Conservation (phyloP, 129 eudicot species). For the Centrapalus pauciflorus region DNA sequence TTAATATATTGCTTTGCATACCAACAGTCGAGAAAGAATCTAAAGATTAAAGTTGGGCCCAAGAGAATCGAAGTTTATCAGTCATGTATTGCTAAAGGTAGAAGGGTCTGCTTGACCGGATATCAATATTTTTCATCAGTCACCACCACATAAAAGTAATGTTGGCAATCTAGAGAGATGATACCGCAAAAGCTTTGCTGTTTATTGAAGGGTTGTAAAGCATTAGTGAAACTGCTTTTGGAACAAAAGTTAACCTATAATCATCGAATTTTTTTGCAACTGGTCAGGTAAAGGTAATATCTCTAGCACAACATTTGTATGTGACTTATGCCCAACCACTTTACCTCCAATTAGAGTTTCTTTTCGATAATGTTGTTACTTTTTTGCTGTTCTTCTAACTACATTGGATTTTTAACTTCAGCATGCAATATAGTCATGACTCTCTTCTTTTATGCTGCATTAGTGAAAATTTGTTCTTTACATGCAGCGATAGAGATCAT, state of each 20-base stretch:
- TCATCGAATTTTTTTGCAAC: slow-evolving; percentile 27
- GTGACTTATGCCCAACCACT: slow-evolving; percentile 16
- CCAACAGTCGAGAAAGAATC: slow-evolving; percentile 57
- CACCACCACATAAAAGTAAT: slow-evolving; percentile 32
- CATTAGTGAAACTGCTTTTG: slow-evolving; percentile 22
- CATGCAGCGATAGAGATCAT: slow-evolving; percentile 30
- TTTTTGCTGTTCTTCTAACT: not conserved
- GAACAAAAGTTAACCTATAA: slow-evolving; percentile 40
- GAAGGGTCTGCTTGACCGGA: slow-evolving; percentile 28
- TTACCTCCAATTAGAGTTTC: not conserved
- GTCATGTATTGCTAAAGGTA: slow-evolving; percentile 36
- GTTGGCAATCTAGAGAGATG: slow-evolving; percentile 38
- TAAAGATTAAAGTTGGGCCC: slow-evolving; percentile 47
- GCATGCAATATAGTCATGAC: not conserved
- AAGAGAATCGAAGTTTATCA: slow-evolving; percentile 38
- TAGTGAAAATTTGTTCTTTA: not conserved
- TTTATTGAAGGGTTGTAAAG: slow-evolving; percentile 46
- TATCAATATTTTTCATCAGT: slow-evolving; percentile 27
- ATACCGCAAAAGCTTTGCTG: slow-evolving; percentile 40
- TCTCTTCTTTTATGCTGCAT: not conserved
- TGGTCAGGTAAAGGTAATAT: slow-evolving; percentile 41
- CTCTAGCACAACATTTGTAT: slow-evolving; percentile 19
- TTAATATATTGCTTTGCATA: slow-evolving; percentile 50
- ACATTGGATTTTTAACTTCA: not conserved
- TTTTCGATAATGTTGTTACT: not conserved